phyloP scores from a whole-genome alignment of 148 eudicot genomes.

The Suaeda aralocaspica region DNA sequence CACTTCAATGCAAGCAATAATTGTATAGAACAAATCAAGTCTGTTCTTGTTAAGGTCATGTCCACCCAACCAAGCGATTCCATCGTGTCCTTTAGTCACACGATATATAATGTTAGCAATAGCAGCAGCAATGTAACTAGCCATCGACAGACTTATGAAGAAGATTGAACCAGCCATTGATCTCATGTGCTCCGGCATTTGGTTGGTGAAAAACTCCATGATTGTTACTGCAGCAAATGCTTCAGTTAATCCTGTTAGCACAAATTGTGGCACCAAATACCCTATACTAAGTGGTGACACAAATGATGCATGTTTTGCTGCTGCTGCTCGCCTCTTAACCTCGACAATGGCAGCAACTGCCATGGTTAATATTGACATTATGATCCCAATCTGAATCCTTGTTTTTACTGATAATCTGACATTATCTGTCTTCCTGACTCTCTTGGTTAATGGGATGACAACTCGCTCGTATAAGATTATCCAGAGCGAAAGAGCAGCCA shows the following conservation, averaged over 20 bases:
- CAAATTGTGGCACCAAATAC: slow-evolving; percentile 45
- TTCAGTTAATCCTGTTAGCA: slow-evolving; percentile 50
- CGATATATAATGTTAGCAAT: slow-evolving; percentile 44
- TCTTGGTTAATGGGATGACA: slow-evolving; percentile 31
- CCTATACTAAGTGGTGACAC: slow-evolving; percentile 38
- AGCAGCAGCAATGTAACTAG: slow-evolving; percentile 50
- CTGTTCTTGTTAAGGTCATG: slow-evolving; percentile 55
- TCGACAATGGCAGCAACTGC: slow-evolving; percentile 37
- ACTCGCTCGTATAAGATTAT: slow-evolving; percentile 50
- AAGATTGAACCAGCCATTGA: slow-evolving; percentile 57
- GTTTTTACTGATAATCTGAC: slow-evolving; percentile 38
- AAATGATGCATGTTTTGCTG: slow-evolving; percentile 37
- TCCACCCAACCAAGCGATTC: slow-evolving; percentile 64
- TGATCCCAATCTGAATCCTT: slow-evolving; percentile 48
- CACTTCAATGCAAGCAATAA: slow-evolving; percentile 41
- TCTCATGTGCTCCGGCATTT: slow-evolving; percentile 67
- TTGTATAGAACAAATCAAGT: slow-evolving; percentile 55
- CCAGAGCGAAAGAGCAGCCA: slow-evolving; percentile 60
- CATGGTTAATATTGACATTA: slow-evolving; percentile 61
- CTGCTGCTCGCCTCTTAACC: slow-evolving; percentile 35
- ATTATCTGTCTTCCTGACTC: slow-evolving; percentile 9
- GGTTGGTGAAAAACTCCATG: slow-evolving; percentile 60
- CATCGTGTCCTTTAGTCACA: slow-evolving; percentile 23
- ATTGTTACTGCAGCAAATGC: slow-evolving; percentile 59
- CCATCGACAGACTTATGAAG: slow-evolving; percentile 49